phyloP scores from a whole-genome alignment of 192 early-diverging fungal genomes.

The Jimgerdemannia flammicorona region DNA sequence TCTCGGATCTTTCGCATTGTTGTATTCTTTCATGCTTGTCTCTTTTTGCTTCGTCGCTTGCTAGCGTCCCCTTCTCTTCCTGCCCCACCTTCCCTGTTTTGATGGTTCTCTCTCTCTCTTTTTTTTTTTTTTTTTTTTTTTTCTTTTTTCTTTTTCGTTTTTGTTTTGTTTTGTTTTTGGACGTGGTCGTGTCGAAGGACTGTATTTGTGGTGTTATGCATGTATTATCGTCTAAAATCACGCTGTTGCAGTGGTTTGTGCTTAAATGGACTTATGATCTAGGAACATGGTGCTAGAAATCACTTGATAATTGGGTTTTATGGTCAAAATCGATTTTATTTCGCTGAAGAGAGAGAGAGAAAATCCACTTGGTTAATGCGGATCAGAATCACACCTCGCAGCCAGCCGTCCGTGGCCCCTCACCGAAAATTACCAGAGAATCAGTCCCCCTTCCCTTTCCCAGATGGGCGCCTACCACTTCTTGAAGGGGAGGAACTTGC shows the following conservation, averaged over 20 bases:
- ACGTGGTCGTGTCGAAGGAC: not conserved
- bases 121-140: not conserved
- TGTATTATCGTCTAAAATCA: not conserved
- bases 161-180: not conserved
- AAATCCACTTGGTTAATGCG: no score
- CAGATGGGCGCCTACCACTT: conserved; percentile 8
- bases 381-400: no score
- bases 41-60: not conserved
- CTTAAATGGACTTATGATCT: no score
- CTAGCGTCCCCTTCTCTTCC: not conserved
- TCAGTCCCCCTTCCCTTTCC: no score
- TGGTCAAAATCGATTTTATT: no score
- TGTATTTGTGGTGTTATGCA: not conserved
- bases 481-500: conserved; percentile 42
- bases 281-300: no score
- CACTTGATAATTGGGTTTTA: no score
- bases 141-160: not conserved
- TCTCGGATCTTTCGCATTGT: no score
- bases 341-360: no score
- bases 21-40: not conserved
- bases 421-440: no score
- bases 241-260: not conserved
- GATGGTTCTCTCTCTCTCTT: not conserved
- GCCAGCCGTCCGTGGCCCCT: no score
- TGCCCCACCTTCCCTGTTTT: not conserved